phyloP scores from a whole-genome alignment of 83 land plant species.

The Larix sibirica region DNA sequence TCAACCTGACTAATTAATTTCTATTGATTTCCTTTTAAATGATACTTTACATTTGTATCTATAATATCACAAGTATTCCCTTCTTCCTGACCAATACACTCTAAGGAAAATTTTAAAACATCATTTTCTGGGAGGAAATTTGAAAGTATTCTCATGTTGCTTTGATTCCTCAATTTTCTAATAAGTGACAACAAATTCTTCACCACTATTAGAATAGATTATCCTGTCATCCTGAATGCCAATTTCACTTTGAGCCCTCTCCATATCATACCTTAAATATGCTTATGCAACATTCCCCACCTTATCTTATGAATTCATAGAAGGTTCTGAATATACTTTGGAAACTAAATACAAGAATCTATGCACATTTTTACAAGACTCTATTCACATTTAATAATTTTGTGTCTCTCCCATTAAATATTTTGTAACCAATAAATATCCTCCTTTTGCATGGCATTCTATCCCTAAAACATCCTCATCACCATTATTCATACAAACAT shows the following conservation, averaged over 20 bases:
- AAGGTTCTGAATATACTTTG: slow-evolving; percentile 5
- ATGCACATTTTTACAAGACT: background rate
- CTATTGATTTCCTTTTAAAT: background rate
- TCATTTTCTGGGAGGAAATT: background rate
- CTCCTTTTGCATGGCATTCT: background rate
- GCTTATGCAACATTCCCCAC: background rate
- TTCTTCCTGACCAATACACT: background rate
- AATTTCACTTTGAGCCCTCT: background rate
- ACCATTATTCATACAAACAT: background rate
- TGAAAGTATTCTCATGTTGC: background rate
- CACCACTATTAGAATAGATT: background rate
- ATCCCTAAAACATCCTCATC: background rate
- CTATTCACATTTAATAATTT: background rate
- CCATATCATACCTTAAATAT: background rate
- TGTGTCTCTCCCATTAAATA: background rate
- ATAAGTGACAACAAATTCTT: background rate
- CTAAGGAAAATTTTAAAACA: background rate
- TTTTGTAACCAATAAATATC: background rate
- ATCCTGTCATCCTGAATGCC: background rate
- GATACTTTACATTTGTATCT: background rate
- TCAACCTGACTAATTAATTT: background rate
- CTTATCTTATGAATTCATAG: too few species aligned
- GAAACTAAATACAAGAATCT: background rate
- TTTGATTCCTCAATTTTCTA: background rate
- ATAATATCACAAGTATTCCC: background rate